Conservation (phyloP, 2,329 filamentous ascomycete species). For the Lasiodiplodia sp. region DNA sequence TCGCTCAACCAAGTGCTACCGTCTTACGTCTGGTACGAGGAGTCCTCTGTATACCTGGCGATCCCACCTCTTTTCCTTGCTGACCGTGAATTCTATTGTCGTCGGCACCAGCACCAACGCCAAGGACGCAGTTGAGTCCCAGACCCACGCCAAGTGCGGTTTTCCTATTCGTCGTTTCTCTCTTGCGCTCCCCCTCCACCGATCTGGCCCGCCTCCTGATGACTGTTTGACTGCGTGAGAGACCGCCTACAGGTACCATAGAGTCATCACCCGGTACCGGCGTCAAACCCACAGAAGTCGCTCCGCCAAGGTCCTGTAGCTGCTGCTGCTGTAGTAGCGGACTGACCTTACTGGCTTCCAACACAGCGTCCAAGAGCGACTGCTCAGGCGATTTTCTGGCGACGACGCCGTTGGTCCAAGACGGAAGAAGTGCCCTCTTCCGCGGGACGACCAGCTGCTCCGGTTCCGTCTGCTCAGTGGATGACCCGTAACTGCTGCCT, state of each 20-base stretch:
- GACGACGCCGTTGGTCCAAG: neutral
- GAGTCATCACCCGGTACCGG: neutral
- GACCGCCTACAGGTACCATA: neutral
- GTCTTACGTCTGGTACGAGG: neutral
- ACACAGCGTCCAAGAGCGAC: constrained; percentile 22
- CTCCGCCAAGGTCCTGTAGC: neutral
- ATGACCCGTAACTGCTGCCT: neutral
- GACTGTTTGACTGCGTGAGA: neutral
- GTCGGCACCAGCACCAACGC: neutral
- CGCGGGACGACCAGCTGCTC: neutral
- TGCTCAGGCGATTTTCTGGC: neutral
- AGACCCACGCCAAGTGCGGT: neutral
- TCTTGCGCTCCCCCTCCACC: neutral
- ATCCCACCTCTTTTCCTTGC: neutral
- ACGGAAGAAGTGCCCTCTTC: neutral
- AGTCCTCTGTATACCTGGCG: neutral
- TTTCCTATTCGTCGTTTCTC: neutral
- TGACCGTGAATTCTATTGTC: neutral
- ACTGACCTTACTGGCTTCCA: constrained; percentile 17
- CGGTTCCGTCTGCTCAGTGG: neutral
- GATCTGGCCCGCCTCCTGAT: neutral
- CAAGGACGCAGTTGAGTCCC: neutral
- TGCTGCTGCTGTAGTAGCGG: constrained; percentile 15
- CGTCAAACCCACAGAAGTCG: neutral
- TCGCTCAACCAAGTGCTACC: neutral